A percentile compares a stretch with the other conserved stretches of the same genome.
These are phyloP conservation scores for Friedmanniomyces endolithicus DNA, from an alignment of 495 filamentous ascomycete genomes.

Conservation along the genomic window DNA sequence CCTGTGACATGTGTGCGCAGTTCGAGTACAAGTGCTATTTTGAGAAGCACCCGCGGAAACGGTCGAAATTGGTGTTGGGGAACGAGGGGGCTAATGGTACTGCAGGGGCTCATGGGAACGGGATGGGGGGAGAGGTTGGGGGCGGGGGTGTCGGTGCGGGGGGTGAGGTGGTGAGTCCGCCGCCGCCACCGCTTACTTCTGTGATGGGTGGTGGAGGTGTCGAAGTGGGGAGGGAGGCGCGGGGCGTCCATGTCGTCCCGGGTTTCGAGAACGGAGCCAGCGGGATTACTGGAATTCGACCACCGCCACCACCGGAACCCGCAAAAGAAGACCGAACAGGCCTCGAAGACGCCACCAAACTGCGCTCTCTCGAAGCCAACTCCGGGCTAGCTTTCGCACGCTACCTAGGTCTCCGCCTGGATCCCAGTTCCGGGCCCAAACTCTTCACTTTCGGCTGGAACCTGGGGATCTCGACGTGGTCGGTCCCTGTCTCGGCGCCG, in stretches of 20 bases:
- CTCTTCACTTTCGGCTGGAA: conserved; percentile 21
- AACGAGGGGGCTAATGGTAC: not conserved
- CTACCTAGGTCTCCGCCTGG: conserved; percentile 11
- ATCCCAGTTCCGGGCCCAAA: conserved; percentile 14
- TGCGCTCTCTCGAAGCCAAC: conserved; percentile 16
- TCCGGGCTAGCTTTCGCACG: conserved; percentile 19
- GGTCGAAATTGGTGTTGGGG: conserved; percentile 13
- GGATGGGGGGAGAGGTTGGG: no score
- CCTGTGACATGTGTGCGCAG: conserved; percentile 36
- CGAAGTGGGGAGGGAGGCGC: not conserved
- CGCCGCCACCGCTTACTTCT: not conserved
- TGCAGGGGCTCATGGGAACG: no score
- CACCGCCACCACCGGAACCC: not conserved
- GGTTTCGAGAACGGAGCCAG: not conserved
- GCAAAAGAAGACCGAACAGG: conserved; percentile 6
- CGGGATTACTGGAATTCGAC: not conserved
- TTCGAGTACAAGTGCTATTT: conserved; percentile 41
- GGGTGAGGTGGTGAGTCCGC: no score
- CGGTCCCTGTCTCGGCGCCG: not conserved
- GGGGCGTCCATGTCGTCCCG: no score
- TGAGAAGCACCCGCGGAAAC: conserved; percentile 20
- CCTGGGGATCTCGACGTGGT: conserved; percentile 5
- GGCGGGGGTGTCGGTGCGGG: not conserved
- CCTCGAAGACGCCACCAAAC: conserved; percentile 4
- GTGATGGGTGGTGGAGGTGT: not conserved